Base-by-base conservation (phyloP, 2,329 filamentous ascomycete species). In the Hirsutella rhossiliensis region DNA sequence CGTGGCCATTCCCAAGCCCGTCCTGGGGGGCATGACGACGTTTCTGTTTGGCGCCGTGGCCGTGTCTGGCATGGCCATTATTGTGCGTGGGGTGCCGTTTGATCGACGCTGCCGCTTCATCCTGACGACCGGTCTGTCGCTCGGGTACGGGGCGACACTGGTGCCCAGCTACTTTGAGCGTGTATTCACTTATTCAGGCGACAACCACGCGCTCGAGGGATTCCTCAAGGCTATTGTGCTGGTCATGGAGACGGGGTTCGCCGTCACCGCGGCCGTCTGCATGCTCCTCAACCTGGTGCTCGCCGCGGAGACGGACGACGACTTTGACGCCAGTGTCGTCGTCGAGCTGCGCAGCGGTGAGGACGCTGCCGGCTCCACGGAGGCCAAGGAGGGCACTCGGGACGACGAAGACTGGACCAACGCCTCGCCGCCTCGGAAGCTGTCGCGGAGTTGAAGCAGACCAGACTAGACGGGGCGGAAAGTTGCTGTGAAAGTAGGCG, bases 61-160 rank as follows among this genome's bases (percentile, higher is more conserved):
- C 2, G 81, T 87, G 2, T 84, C 81, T 0, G 87, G 87, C 52
- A 77, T 92, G 48, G 74, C 82, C 41, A 89, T 92, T 53, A 80
- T 92, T 49, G 71, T 76, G 4, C 76, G 77, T 17, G 75, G 74
- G 31, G 76, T 84, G 2, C 72, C 77, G 0, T 89, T 90, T 58
- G 87, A 76, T n/a, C 76, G 86, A 32, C 78, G 87, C 42, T 89
- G 84, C 54, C 75, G 87, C 20, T 92, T 92, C 65, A 85, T 92
- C 54, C 71, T 92, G 11, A 88, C 87, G 0, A 82, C 84, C 0
- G 77, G 81, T 0, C 67, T 92, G 29, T 73, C 84, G 0, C 66
- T 90, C 27, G 87, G 87, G 29, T 85, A 85, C 50, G 79, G 80
- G 45, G 80, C 80, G 11, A 83, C 79, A 1, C 64, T 84, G 0